Evolutionary conservation across 1,284 basidiomycete species (phyloP).

Genomic region (Irpex sp.): DNA sequence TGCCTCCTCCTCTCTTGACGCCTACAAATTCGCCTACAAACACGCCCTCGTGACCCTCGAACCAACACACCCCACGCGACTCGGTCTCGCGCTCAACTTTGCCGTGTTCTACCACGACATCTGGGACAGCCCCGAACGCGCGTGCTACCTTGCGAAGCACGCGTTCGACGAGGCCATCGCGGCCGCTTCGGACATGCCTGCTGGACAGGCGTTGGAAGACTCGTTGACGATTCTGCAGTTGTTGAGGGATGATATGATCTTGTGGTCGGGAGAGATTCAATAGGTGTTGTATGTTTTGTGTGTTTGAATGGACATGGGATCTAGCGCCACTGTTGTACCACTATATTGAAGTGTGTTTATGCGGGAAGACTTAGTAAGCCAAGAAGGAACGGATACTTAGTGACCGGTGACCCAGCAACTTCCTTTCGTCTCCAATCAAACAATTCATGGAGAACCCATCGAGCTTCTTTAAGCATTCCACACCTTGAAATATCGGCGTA

Average conservation of each 20-base stretch:
- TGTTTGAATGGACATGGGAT: not conserved
- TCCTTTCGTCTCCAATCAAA: no score
- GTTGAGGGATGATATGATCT: slow-evolving; percentile 58
- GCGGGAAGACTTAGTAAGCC: no score
- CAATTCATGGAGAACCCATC: no score
- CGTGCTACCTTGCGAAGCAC: slow-evolving; percentile 84
- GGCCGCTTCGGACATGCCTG: slow-evolving; percentile 34
- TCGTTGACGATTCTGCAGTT: slow-evolving; percentile 65
- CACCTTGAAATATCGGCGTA: no score
- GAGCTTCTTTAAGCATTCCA: no score
- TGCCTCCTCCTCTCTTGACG: slow-evolving; percentile 52
- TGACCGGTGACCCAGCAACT: no score
- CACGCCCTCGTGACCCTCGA: slow-evolving; percentile 55
- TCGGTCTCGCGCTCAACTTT: slow-evolving; percentile 94
- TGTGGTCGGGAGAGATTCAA: slow-evolving; percentile 58
- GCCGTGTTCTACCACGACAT: slow-evolving; percentile 98
- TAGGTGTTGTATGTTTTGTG: not conserved
- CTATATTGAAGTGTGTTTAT: not conserved
- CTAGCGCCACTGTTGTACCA: not conserved
- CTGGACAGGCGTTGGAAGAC: slow-evolving; percentile 48
- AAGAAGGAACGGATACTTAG: no score
- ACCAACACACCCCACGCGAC: slow-evolving; percentile 65
- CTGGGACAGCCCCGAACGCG: slow-evolving; percentile 85
- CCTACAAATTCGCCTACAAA: slow-evolving; percentile 66
- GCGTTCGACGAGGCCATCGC: slow-evolving; percentile 67